Evolutionary conservation across 2,329 filamentous ascomycete species (phyloP), one percentile per base, ranked within the genome.

Genomic region (Botrytis cinerea): DNA sequence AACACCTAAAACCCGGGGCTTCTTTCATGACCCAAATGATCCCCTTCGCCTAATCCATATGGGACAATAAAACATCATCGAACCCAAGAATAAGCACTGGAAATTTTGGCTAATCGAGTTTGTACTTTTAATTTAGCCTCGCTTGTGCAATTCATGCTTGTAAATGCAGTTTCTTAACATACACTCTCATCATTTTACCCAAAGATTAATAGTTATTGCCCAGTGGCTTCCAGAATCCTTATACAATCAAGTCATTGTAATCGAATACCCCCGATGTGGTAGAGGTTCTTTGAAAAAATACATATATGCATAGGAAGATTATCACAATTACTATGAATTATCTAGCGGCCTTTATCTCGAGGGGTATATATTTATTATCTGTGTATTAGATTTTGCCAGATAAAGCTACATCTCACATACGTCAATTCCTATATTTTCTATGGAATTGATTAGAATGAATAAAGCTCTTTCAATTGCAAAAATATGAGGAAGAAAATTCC

Each of bases 141-240:
- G 22, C 22, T 25, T 5, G 2, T 10, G 1, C 0, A n/a, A 1
- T 51, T 7, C 1, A 51, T 22, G 22, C 22, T 5, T 6, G 9
- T n/a, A 14, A n/a, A 51, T n/a, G 1, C 2, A 14, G 0, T 6
- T n/a, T 14, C 0, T 14, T 4, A 6, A 51, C 3, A 51, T 6
- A 7, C 1, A 14, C 9, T 51, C 25, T n/a, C 2, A 0, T n/a
- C 48, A n/a, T 51, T 51, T 1, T n/a, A n/a, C 12, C 10, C 22
- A n/a, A 10, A 1, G 14, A 14, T 14, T 6, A 2, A n/a, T 2
- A 2, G 1, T 16, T 51, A 10, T 1, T n/a, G 12, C 5, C 4
- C 7, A 51, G 25, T 16, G 6, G 0, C 2, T n/a, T 51, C 12
- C 0, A 6, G 5, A 5, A n/a, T 25, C 25, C 2, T 7, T 0